A percentile compares a stretch with the other conserved stretches of the same genome.
Conservation (phyloP, 2,329 filamentous ascomycete species). For the Penicillium sp. region DNA sequence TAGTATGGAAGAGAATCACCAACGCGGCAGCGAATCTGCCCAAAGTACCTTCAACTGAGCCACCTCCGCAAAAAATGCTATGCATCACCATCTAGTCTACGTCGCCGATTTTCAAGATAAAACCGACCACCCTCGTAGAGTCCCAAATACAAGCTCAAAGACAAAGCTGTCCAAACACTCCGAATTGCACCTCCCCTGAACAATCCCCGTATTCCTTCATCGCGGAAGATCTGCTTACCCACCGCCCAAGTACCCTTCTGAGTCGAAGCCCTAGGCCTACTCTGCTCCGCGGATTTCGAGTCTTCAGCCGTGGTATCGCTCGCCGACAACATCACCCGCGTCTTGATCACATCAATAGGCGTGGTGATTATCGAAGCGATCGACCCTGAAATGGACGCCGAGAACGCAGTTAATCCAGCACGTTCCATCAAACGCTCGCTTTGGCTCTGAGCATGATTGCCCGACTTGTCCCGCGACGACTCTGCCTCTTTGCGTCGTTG, state of each 20-base stretch:
- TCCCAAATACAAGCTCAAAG: conserved; percentile 77
- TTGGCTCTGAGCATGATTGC: conserved; percentile 6
- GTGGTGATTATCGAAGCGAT: conserved; percentile 77
- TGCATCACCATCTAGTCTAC: conserved; percentile 15
- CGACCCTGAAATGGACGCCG: conserved; percentile 67
- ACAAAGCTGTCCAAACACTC: conserved; percentile 72
- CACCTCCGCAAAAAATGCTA: not conserved
- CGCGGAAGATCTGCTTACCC: conserved; percentile 57
- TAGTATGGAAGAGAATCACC: too few relatives aligned
- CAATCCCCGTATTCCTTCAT: conserved; percentile 65
- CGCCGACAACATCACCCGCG: conserved; percentile 73
- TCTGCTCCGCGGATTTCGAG: not conserved
- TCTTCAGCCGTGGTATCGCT: conserved; percentile 22
- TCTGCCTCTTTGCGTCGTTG: conserved; percentile 24
- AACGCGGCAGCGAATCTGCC: too few relatives aligned
- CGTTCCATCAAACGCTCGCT: conserved; percentile 53
- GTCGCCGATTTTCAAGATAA: conserved; percentile 43
- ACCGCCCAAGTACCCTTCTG: conserved; percentile 50
- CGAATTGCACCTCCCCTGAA: conserved; percentile 68
- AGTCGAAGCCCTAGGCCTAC: conserved; percentile 18
- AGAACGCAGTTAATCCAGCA: conserved; percentile 63
- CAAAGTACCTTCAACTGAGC: not conserved
- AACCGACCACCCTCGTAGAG: conserved; percentile 75
- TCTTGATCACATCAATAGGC: conserved; percentile 85
- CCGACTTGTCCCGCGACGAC: conserved; percentile 1